Evolutionary conservation across 352 stramenopile species (phyloP), one percentile per base, ranked within the genome.

Genomic region (Peronospora tabacina): DNA sequence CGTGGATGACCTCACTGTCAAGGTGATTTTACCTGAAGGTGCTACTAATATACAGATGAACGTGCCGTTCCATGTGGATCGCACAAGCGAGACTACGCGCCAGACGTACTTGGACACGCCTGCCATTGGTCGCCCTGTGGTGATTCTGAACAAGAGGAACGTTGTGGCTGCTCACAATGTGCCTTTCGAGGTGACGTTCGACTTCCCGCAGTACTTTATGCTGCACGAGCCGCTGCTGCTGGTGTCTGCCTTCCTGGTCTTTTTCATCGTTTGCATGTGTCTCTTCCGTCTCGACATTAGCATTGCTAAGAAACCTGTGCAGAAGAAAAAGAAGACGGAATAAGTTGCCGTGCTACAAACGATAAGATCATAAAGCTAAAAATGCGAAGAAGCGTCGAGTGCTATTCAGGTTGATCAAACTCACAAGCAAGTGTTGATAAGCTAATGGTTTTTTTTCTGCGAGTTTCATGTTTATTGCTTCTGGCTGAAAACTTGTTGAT

Each of bases 41-140:
- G 66, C 59, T 37, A 80, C 65, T 33, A 90, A 95, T 60, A 72
- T 93, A 44, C 71, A 86, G 55, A 66, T 82, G 42, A 81, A 74
- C 55, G 42, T 92, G 46, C 81, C 83, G 24, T 94, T 92, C 48
- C 66, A 64, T 7, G 70, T 89, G 30, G 77, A 90, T 46, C 45
- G 60, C 47, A 52, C 67, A 30, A 59, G 67, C 43, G 54, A 79
- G 42, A 85, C 81, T 44, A 72, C 63, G 29, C 81, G 81, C 17
- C 82, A 88, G 55, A 92, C 81, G 52, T 94, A 92, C 65, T 48
- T 94, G 61, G 83, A 94, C 71, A 90, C 83, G 44, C 68, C 82
- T 15, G 60, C 71, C 0, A 74, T 90, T 24, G 85, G 85, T 19
- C 78, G 85, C 11, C 81, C 79, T 39, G 85, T 95, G 44, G 44